Conservation (phyloP, 345 rosid genomes). For the Ceriops zippeliana region DNA sequence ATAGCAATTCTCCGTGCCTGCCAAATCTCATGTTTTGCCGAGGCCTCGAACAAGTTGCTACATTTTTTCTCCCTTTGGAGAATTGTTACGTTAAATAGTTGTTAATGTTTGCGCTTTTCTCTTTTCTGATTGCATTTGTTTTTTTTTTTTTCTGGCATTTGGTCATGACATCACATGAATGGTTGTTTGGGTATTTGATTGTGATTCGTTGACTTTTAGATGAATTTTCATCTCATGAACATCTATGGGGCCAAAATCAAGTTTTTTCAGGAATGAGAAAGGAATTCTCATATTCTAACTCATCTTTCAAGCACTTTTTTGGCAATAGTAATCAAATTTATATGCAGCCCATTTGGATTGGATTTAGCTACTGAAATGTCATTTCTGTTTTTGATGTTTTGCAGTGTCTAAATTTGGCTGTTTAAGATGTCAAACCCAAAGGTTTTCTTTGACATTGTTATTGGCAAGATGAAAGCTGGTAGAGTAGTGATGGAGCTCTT, state of each 20-base stretch:
- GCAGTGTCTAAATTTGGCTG: constrained; percentile 20
- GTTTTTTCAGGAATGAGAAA: neutral
- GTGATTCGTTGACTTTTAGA: no score
- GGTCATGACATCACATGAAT: no score
- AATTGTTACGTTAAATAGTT: no score
- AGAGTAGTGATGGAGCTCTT: constrained; percentile 78
- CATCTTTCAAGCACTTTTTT: neutral
- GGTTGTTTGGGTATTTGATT: no score
- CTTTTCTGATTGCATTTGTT: neutral
- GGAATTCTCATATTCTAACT: neutral
- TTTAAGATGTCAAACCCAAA: constrained; percentile 63
- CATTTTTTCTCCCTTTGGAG: constrained; percentile 9
- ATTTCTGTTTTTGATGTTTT: neutral
- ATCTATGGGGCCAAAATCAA: neutral
- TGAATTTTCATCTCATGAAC: no score
- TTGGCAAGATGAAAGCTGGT: constrained; percentile 65
- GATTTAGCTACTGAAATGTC: constrained; percentile 4
- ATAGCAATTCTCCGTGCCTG: constrained; percentile 76
- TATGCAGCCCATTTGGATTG: neutral
- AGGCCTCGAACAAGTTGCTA: constrained; percentile 87
- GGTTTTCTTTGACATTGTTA: constrained; percentile 76
- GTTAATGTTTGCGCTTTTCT: neutral
- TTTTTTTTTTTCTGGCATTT: no score
- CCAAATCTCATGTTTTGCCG: constrained; percentile 42
- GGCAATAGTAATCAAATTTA: no score